Conservation (phyloP, 192 early-diverging fungal genomes). For the Linnemannia hyalina region DNA sequence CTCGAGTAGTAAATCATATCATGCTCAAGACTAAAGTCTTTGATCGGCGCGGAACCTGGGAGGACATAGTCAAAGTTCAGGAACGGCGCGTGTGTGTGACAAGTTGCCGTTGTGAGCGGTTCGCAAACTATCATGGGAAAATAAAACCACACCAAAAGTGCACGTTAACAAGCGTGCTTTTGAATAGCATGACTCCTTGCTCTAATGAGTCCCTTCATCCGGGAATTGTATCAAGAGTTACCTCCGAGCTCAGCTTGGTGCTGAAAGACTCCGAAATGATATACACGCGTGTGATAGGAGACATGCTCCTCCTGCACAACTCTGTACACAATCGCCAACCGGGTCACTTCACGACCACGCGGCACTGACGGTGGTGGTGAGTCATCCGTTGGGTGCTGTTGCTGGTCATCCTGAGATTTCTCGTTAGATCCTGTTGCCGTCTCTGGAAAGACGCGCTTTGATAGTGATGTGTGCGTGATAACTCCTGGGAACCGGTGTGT, state of each 20-base stretch:
- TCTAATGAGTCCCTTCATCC: neutral
- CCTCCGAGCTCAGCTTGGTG: conserved; percentile 20
- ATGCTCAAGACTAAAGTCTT: conserved; percentile 51
- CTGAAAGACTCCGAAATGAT: conserved; percentile 39
- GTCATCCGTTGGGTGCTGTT: neutral
- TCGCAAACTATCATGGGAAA: conserved; percentile 13
- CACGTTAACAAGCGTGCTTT: neutral
- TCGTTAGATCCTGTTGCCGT: neutral
- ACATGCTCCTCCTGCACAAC: conserved; percentile 36
- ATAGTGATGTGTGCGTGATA: conserved; percentile 41
- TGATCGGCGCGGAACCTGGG: conserved; percentile 42
- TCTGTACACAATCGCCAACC: conserved; percentile 41
- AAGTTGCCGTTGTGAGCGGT: conserved; percentile 20
- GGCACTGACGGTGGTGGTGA: no score
- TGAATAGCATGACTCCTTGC: neutral
- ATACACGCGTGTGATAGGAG: conserved; percentile 34
- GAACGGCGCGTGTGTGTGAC: conserved; percentile 34
- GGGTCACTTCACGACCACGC: conserved; percentile 8
- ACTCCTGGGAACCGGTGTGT: conserved; percentile 39
- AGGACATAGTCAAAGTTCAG: conserved; percentile 45
- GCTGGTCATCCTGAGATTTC: neutral
- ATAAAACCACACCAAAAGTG: neutral
- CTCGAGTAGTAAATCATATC: conserved; percentile 45
- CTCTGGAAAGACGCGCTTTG: conserved; percentile 21
- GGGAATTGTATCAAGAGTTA: neutral